These are phyloP conservation scores for Aspergillus ochraceus DNA, from an alignment of 2,329 filamentous ascomycete genomes.

Conservation along the genomic window DNA sequence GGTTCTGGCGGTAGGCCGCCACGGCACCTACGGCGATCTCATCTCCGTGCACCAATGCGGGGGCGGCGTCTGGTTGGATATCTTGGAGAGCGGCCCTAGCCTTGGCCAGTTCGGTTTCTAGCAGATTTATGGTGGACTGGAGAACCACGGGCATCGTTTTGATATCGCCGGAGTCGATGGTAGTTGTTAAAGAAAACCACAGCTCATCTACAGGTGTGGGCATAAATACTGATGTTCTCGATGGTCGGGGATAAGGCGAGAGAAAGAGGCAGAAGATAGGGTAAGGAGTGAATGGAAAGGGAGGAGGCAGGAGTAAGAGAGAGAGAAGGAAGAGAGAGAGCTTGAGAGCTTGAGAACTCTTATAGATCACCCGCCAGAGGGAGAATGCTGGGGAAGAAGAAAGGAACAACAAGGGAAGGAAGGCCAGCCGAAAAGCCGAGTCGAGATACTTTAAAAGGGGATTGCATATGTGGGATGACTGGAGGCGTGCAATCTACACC, in stretches of 20 bases:
- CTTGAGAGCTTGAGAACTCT: too few species aligned
- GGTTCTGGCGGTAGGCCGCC: slow-evolving; percentile 40
- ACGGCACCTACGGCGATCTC: slow-evolving; percentile 40
- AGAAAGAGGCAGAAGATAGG: slow-evolving; percentile 1
- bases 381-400: background rate
- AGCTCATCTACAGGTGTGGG: slow-evolving; percentile 28
- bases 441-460: background rate
- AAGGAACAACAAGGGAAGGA: background rate
- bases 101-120: slow-evolving; percentile 43
- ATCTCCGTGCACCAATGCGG: slow-evolving; percentile 30
- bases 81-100: slow-evolving; percentile 43
- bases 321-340: background rate
- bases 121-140: slow-evolving; percentile 42
- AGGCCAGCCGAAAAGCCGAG: background rate
- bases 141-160: slow-evolving; percentile 42
- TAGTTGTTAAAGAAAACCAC: slow-evolving; percentile 37
- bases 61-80: slow-evolving; percentile 36
- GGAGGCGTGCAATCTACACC: background rate
- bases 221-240: slow-evolving; percentile 22
- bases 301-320: background rate
- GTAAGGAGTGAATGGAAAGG: background rate
- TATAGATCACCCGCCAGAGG: too few species aligned
- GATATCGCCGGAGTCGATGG: slow-evolving; percentile 36
- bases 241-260: background rate
- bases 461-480: background rate